phyloP scores from a whole-genome alignment of 2,329 filamentous ascomycete species.

The Epichloe gansuensis region DNA sequence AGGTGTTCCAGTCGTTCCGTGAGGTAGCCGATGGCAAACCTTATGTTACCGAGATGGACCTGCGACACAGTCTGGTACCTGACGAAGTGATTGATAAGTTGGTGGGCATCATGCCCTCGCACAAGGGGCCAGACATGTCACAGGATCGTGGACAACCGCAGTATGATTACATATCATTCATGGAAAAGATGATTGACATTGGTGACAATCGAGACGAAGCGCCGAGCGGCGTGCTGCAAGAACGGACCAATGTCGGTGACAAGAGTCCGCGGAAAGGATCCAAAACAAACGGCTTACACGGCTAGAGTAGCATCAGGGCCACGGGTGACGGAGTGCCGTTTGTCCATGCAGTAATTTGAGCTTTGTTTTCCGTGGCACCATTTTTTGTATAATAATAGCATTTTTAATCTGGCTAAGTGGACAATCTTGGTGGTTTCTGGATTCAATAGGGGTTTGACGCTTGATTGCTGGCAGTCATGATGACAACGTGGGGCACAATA shows the following conservation, averaged over 20 bases:
- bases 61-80: slow-evolving; percentile 86
- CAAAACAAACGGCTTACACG: slow-evolving; percentile 22
- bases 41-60: slow-evolving; percentile 95
- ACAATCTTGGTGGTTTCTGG: neutral
- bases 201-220: slow-evolving; percentile 17
- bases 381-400: slow-evolving; percentile 5
- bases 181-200: slow-evolving; percentile 67
- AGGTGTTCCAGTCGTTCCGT: slow-evolving; percentile 94
- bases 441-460: neutral
- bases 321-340: neutral
- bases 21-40: slow-evolving; percentile 98
- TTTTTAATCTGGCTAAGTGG: neutral
- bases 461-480: neutral
- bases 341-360: neutral
- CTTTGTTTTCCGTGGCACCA: neutral
- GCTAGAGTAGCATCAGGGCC: neutral
- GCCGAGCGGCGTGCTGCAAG: slow-evolving; percentile 20
- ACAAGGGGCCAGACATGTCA: slow-evolving; percentile 74
- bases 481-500: neutral
- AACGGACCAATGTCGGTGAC: slow-evolving; percentile 22
- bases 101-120: slow-evolving; percentile 71
- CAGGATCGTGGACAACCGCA: slow-evolving; percentile 76
- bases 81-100: slow-evolving; percentile 96
- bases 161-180: slow-evolving; percentile 94
- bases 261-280: slow-evolving; percentile 20